Base-by-base conservation (phyloP, 306 rosid species). In the Cicer arietinum region DNA sequence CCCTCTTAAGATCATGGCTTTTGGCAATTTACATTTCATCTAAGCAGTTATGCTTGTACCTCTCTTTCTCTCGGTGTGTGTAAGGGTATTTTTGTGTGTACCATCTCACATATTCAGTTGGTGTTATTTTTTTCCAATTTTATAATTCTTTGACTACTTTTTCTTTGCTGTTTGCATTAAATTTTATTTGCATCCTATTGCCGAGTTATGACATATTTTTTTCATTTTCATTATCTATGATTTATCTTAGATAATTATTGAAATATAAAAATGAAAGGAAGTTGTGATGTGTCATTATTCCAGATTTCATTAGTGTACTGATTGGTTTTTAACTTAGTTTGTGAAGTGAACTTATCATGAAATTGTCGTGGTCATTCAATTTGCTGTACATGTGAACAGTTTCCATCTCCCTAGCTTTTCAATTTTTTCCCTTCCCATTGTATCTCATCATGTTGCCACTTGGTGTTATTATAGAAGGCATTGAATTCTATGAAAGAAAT, bases 391-490 rank as follows among this genome's bases (percentile, higher is more conserved):
- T 37, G 12, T 60, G 35, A 60, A 60, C 52, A 70, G 20, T 20
- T 13, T 79, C 61, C 61, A 16, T 17, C 50, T 17, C 40, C 13
- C 53, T 7, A 71, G 54, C 16, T 47, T 71, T 79, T 42, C 72
- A 51, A 51, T 25, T 51, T 5, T 1, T 63, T 4, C 4, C 35
- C 16, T 76, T 65, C 42, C 52, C 37, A 48, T 60, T 7, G 10
- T 46, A 56, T 67, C 30, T 10, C 30, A 9, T 60, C 60, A 10
- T 14, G 11, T 44, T 30, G 61, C 73, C 39, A 59, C 52, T 46
- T 48, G 75, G 67, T 60, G 65, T 57, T 47, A 58, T 67, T 74
- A 17, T 68, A 54, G 74, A 37, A 64, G 45, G 60, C 62, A 78
- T 30, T 30, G 37, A 30, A 37, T 54, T 45, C 53, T 17, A 64